Base-by-base conservation (phyloP, 2,329 filamentous ascomycete species). In the Penicillium sp. region DNA sequence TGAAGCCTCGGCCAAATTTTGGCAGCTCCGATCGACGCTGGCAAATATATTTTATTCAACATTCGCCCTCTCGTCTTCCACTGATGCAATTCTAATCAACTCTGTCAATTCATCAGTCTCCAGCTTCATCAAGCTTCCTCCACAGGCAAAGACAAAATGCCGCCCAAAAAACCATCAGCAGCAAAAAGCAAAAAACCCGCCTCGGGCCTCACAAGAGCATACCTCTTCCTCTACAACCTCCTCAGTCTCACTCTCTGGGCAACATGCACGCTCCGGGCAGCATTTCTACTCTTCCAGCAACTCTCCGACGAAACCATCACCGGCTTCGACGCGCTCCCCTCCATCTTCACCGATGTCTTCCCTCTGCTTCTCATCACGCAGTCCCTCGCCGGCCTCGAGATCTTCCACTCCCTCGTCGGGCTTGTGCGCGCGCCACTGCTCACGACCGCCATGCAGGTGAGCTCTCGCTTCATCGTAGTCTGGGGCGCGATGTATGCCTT, bases 361-460 rank as follows among this genome's bases (percentile, higher is more conserved):
- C 71, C 73, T 0, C 64, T 77, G 12, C 70, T 77, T 9, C 63
- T 66, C 23, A 85, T 89, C 48, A 92, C 89, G 56, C 94, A 99
- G 80, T 94, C 89, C 3, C 73, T 90, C 54, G 94, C 94, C 0
- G 74, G 84, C 46, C 77, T 97, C 70, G 94, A 99, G 77, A 83
- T 97, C 47, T 67, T 91, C 60, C 93, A 97, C 76, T 88, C 90
- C 49, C 71, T 89, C 0, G 73, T 89, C 33, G 90, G 92, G 57
- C 72, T 97, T 67, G 93, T 99, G 52, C 86, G 93, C 66, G 87
- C 93, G 1, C 91, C 93, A 1, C 73, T 97, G 65, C 64, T 88
- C 65, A 97, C 94, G 5, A 97, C 94, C 5, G 74, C 83, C 38
- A 91, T 96, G 86, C 94, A 99, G 75, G 92, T 97, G 61, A 83